Evolutionary conservation across 2,329 filamentous ascomycete genomes (phyloP).

Genomic region (Paecilomyces variotii): DNA sequence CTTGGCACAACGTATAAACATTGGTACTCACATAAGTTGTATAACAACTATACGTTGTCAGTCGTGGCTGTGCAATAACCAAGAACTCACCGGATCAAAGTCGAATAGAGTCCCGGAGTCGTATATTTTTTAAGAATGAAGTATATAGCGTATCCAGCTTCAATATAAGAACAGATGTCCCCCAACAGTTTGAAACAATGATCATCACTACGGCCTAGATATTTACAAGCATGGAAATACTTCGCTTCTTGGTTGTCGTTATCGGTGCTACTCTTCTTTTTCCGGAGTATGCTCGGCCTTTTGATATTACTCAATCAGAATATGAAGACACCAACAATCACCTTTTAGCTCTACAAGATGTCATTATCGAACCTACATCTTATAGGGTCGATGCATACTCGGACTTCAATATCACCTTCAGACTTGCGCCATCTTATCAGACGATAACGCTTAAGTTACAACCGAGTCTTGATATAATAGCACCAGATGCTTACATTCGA

Average conservation of each 20-base stretch:
- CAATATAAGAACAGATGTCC: background rate
- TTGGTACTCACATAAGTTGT: too few species aligned
- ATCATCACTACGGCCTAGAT: background rate
- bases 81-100: too few species aligned
- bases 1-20: background rate
- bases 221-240: background rate
- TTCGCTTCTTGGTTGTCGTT: background rate
- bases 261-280: background rate
- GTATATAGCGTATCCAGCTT: background rate
- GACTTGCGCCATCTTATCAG: background rate
- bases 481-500: constrained; percentile 38
- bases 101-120: too few species aligned
- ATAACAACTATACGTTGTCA: too few species aligned
- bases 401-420: background rate
- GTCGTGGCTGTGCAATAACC: too few species aligned
- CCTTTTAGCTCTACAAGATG: background rate
- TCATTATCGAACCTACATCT: background rate
- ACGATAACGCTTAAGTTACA: constrained; percentile 25
- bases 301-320: background rate
- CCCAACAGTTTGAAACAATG: background rate
- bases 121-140: too few species aligned
- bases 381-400: background rate
- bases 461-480: constrained; percentile 59
- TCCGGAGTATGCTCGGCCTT: background rate
- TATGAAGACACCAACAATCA: background rate